These are phyloP conservation scores for Xanthoparmelia taractica DNA, from an alignment of 495 filamentous ascomycete species.

Conservation along the genomic window DNA sequence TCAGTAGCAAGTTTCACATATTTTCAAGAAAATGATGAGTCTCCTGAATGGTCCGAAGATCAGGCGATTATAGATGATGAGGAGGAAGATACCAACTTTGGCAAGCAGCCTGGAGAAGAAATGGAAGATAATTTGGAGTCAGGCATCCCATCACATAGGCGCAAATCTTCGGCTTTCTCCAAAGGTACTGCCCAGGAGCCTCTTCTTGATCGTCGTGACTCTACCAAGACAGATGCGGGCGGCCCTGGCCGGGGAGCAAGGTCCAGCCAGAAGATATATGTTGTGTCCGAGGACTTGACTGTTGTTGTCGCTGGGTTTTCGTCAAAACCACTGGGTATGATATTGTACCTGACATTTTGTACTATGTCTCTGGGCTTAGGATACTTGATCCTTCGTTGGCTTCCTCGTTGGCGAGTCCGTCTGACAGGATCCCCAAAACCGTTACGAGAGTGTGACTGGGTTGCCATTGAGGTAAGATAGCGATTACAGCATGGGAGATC, in stretches of 20 bases:
- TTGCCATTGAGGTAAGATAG: slow-evolving; percentile 66
- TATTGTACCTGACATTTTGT: slow-evolving; percentile 61
- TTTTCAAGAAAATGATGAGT: slow-evolving; percentile 56
- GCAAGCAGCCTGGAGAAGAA: slow-evolving; percentile 37
- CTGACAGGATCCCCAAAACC: slow-evolving; percentile 61
- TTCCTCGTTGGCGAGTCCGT: slow-evolving; percentile 76
- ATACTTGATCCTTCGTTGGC: slow-evolving; percentile 81
- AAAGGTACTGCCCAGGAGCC: slow-evolving; percentile 61
- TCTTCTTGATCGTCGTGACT: slow-evolving; percentile 58
- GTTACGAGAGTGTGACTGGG: slow-evolving; percentile 73
- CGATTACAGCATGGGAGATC: slow-evolving; percentile 7
- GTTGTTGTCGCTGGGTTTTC: slow-evolving; percentile 87
- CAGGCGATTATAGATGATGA: slow-evolving; percentile 45
- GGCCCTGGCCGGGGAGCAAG: slow-evolving; percentile 49
- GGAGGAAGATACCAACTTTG: slow-evolving; percentile 46
- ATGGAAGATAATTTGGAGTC: slow-evolving; percentile 33
- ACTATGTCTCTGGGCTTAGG: slow-evolving; percentile 63
- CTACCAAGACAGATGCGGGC: slow-evolving; percentile 49
- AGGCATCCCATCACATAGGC: slow-evolving; percentile 32
- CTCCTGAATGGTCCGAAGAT: slow-evolving; percentile 44
- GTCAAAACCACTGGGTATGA: slow-evolving; percentile 60
- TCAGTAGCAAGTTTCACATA: slow-evolving; percentile 88
- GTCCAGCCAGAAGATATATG: slow-evolving; percentile 80
- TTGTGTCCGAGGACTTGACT: slow-evolving; percentile 85
- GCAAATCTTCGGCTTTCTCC: slow-evolving; percentile 48